A percentile compares a stretch with the other conserved stretches of the same genome.
Conservation (phyloP, 768 basidiomycete species). For the Amyloporia xantha region DNA sequence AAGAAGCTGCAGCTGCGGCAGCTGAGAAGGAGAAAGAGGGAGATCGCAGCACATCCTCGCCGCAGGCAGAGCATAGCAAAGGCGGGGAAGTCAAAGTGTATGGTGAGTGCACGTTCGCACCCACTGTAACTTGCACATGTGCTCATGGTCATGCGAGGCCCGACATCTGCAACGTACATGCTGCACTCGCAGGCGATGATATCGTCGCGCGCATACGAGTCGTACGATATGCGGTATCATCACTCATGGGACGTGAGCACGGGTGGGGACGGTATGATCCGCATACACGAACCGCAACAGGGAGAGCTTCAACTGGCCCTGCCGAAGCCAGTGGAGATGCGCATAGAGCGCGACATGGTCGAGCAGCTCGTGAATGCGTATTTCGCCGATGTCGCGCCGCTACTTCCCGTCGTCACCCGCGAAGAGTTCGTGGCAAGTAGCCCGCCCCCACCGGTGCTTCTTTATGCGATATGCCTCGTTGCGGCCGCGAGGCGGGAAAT, state of each 20-base stretch:
- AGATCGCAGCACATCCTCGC: conserved; percentile 34
- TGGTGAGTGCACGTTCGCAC: conserved; percentile 24
- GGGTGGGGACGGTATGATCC: conserved; percentile 82
- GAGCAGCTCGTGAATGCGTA: conserved; percentile 86
- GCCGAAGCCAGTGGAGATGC: conserved; percentile 62
- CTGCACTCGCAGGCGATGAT: conserved; percentile 87
- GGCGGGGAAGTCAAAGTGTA: conserved; percentile 56
- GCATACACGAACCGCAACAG: conserved; percentile 56
- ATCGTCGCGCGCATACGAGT: conserved; percentile 79
- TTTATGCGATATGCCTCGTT: conserved; percentile 93
- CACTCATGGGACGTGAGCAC: conserved; percentile 83
- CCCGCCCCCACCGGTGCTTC: conserved; percentile 71
- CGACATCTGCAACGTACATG: conserved; percentile 80
- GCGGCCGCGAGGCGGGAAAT: conserved; percentile 82
- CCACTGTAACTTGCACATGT: conserved; percentile 3
- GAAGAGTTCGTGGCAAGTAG: conserved; percentile 77
- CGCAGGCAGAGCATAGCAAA: conserved; percentile 38
- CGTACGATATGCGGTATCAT: conserved; percentile 82
- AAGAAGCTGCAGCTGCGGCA: conserved; percentile 40
- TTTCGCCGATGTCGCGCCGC: conserved; percentile 83
- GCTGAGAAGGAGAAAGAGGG: conserved; percentile 30
- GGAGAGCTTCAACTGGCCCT: conserved; percentile 50
- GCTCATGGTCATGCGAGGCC: conserved; percentile 42
- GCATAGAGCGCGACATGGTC: conserved; percentile 70
- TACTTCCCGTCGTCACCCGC: conserved; percentile 84